Base-by-base conservation (phyloP, 306 rosid species). In the Malus fusca region DNA sequence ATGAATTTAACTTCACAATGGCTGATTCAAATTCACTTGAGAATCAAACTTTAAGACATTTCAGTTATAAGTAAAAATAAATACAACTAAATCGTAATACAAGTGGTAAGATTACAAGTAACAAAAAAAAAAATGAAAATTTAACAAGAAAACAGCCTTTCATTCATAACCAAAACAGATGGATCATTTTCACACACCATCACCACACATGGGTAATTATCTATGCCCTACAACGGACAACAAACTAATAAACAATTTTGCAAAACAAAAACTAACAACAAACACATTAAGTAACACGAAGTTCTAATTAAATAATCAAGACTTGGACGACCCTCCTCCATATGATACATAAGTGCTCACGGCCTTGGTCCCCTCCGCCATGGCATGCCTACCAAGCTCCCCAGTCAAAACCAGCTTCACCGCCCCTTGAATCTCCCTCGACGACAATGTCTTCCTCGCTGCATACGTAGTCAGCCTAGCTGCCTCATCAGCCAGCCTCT, bases 321-420 rank as follows among this genome's bases (percentile, higher is more conserved):
- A 55, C 72, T 59, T 52, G 9, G 65, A 21, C 1, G n/a, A 2
- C 52, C 64, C 63, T 40, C 66, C 66, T 55, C 61, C 46, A 75
- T 68, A 13, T 70, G 84, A 74, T 7, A 78, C 56, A 30, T 80
- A 86, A 5, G 71, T 78, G 31, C 79, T 75, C 3, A 88, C 84
- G 55, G 91, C 96, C 77, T 90, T 90, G 4, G 81, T 69, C 56
- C 94, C 93, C 80, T 93, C 95, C 5, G 91, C 91, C 72, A 85
- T 69, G 73, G 93, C 98, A 73, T 93, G 96, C 60, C 69, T 88
- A 22, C 93, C 88, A 68, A 88, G 91, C 59, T 90, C 91, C 0
- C 93, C 89, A 0, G 90, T 91, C 23, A 90, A 80, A 66, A 88
- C 91, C 40, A 92, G 85, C 83, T 71, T 80, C 40, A 92, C 90